A percentile compares a stretch with the other conserved stretches of the same genome.
These are phyloP conservation scores for Lentinula aciculospora DNA, from an alignment of 768 basidiomycete species.

Conservation along the genomic window DNA sequence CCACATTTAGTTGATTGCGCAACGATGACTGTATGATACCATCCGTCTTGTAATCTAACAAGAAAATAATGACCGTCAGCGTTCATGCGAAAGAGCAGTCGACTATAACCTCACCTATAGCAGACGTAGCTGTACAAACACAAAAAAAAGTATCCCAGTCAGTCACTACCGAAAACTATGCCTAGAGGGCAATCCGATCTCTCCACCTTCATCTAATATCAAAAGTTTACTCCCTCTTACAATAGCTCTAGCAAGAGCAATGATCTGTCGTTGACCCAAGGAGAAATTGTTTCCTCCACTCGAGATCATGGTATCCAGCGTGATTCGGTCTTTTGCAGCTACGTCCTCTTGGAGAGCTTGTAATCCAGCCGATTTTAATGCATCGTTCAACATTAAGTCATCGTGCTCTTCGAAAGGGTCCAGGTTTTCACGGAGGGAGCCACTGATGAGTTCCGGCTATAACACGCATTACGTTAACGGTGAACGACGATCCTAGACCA, in stretches of 20 bases:
- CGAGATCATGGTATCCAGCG: conserved; percentile 52
- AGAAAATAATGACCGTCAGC: neutral
- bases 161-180: conserved; percentile 22
- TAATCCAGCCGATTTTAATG: conserved; percentile 45
- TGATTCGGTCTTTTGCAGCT: conserved; percentile 28
- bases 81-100: neutral
- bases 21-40: conserved; percentile 37
- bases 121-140: conserved; percentile 13
- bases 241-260: conserved; percentile 56
- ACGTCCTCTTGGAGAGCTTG: conserved; percentile 28
- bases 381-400: conserved; percentile 59
- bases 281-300: conserved; percentile 60
- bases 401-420: conserved; percentile 74
- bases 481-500: neutral
- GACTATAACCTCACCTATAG: conserved; percentile 14
- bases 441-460: conserved; percentile 43
- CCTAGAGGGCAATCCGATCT: neutral
- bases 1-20: conserved; percentile 27
- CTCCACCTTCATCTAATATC: conserved; percentile 45
- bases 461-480: neutral
- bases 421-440: conserved; percentile 56
- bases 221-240: conserved; percentile 45
- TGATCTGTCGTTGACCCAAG: conserved; percentile 63
- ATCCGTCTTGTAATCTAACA: conserved; percentile 29
- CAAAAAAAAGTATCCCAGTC: neutral